A percentile compares a stretch with the other conserved stretches of the same genome.
Conservation (phyloP, 208 protist genomes). For the Trypanosoma lewisi region DNA sequence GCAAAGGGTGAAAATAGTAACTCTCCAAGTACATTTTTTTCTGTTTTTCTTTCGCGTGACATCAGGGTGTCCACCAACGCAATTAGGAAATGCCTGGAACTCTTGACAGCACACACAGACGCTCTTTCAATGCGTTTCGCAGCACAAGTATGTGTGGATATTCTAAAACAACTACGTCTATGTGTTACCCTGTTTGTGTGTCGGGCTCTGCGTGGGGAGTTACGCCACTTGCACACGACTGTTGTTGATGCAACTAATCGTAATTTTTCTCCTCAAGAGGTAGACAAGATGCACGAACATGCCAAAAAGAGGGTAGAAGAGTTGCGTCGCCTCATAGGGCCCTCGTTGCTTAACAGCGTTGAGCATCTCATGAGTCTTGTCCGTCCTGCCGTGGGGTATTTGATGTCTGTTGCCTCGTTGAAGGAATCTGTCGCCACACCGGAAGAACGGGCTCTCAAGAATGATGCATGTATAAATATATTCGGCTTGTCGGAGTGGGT, state of each 20-base stretch:
- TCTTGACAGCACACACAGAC: conserved; percentile 45
- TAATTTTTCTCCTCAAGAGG: conserved; percentile 7
- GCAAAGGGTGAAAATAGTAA: not conserved
- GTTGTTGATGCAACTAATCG: not conserved
- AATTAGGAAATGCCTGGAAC: conserved; percentile 51
- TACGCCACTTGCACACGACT: conserved; percentile 1
- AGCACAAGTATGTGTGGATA: conserved; percentile 66
- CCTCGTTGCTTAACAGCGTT: conserved; percentile 51
- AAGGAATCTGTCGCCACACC: conserved; percentile 22
- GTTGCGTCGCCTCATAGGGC: conserved; percentile 46
- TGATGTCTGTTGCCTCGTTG: conserved; percentile 41
- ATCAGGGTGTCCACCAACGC: conserved; percentile 51
- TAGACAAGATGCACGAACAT: conserved; percentile 19
- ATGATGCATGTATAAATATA: conserved; percentile 36
- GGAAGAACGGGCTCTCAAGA: conserved; percentile 46
- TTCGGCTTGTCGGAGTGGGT: conserved; percentile 21
- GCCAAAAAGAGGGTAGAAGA: conserved; percentile 31
- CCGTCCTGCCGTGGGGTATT: conserved; percentile 41
- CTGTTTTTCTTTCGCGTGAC: conserved; percentile 47
- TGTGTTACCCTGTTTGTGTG: conserved; percentile 49
- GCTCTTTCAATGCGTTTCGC: conserved; percentile 53
- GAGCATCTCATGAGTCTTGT: conserved; percentile 49
- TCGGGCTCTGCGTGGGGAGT: conserved; percentile 32
- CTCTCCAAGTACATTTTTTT: conserved; percentile 11
- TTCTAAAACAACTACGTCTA: conserved; percentile 62